These are phyloP conservation scores for Ustilago xerochloae DNA, from an alignment of 1,284 basidiomycete genomes.

Conservation along the genomic window DNA sequence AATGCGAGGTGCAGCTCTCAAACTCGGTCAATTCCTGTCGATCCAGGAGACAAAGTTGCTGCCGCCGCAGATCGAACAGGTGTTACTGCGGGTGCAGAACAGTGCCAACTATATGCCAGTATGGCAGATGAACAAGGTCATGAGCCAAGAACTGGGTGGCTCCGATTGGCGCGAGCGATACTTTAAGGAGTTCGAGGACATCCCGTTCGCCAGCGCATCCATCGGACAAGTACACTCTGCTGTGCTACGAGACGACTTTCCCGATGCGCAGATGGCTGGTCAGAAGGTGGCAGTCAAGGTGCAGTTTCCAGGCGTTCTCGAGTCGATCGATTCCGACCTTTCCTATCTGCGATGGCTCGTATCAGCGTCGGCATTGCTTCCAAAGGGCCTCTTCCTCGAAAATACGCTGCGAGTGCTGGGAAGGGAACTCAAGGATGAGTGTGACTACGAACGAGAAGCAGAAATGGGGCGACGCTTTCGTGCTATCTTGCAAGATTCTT, in stretches of 20 bases:
- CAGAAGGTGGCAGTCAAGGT: conserved; percentile 84
- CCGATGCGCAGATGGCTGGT: conserved; percentile 51
- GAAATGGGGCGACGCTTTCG: conserved; percentile 77
- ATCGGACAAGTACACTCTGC: conserved; percentile 96
- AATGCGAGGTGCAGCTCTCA: conserved; percentile 96
- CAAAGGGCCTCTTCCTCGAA: conserved; percentile 81
- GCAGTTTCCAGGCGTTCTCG: conserved; percentile 91
- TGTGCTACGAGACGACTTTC: conserved; percentile 70
- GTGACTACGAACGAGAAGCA: conserved; percentile 90
- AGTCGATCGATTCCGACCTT: conserved; percentile 87
- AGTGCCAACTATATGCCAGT: conserved; percentile 98
- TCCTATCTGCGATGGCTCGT: conserved; percentile 86
- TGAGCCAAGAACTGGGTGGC: conserved; percentile 78
- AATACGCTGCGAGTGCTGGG: conserved; percentile 89
- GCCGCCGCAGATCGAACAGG: conserved; percentile 86
- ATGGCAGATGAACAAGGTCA: conserved; percentile 92
- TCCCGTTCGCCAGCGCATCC: conserved; percentile 94
- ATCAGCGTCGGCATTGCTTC: conserved; percentile 82
- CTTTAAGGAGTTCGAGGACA: conserved; percentile 82
- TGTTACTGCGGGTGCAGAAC: conserved; percentile 91
- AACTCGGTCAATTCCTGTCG: conserved; percentile 95
- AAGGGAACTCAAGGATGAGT: conserved; percentile 92
- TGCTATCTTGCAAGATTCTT: conserved; percentile 63
- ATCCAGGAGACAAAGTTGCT: conserved; percentile 80
- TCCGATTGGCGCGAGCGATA: conserved; percentile 76